Evolutionary conservation across 306 rosid genomes (phyloP), one percentile per base, ranked within the genome.

Genomic region (Arachis stenosperma): DNA sequence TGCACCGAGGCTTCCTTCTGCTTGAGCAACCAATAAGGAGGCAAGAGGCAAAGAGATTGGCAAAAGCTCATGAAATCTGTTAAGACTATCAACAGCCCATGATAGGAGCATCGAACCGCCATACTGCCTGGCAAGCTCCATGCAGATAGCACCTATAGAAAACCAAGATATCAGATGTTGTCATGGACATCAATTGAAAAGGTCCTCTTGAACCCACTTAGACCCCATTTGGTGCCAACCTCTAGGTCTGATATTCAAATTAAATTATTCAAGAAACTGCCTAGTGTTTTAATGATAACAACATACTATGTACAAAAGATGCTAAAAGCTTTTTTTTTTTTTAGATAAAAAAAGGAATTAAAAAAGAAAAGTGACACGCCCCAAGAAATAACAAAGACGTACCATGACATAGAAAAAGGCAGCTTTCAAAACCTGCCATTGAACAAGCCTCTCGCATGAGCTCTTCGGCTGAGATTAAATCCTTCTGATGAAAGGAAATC

Each of bases 391-490:
- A 67, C 27, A 69, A 76, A 78, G 51, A 78, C 70, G 70, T 86
- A 90, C 98, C 96, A 80, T 91, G 92, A 87, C 94, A 91, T 54
- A 93, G 78, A 80, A 77, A 79, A 78, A 81, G 79, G 83, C 91
- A 86, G 86, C 90, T 87, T 75, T 89, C 98, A 54, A 77, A 83
- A 72, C 82, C 81, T 5, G 83, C 86, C 75, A 78, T 80, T 5
- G 85, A 78, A 89, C 92, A 93, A 78, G 97, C 96, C 79, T 83
- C 85, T 46, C 75, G 75, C 61, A 91, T 77, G 73, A 86, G 87
- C 84, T 82, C 89, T 79, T 91, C 90, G 10, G 98, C 97, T 43
- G 86, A 77, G 78, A 81, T 52, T 72, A 88, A 76, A 82, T 91
- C 94, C 80, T 74, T 79, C 46, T 85, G 84, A 79, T 78, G 80